Base-by-base conservation (phyloP, 2,329 filamentous ascomycete species). In the Sordariomycetes sp. region DNA sequence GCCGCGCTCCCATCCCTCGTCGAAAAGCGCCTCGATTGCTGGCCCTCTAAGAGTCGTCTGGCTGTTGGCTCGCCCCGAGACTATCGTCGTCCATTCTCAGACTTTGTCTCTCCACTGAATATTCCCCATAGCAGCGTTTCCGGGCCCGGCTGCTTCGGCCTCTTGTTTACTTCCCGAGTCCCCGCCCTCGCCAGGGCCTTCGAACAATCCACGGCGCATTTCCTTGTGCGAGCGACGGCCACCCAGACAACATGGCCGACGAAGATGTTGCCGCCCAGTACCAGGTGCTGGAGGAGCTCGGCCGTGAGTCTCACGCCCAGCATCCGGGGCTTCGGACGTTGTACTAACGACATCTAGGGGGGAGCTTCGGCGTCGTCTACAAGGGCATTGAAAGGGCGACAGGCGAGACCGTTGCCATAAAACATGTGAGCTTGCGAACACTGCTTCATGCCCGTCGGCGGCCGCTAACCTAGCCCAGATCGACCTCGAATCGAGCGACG, bases 401-500 rank as follows among this genome's bases (percentile, higher is more conserved):
- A 1, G 93, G 93, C 63, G 91, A 97, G 67, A 88, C 92, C 48
- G 94, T 97, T 58, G 94, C 94, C 35, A 94, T 99, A 72, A 99
- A 99, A 74, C 90, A 96, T 79, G 91, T 94, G 78, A 68, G 88
- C 20, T 50, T n/a, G 8, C 46, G 12, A 22, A n/a, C 4, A 22
- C n/a, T 8, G 24, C 16, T 20, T 37, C 18, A 18, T n/a, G 7
- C 32, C 16, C 22, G 18, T 24, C 28, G 8, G 11, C 35, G 12
- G 8, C 59, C 37, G 62, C 55, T 57, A 34, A 58, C 37, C 25
- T 32, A 22, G 8, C 52, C n/a, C 70, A 97, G 91, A 97, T 99
- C 71, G 94, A 99, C 72, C 89, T 99, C 68, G 94, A 99, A 75
- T 96, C 93, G 60, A 97, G 91, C 77, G 93, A 96, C 72, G 94